Evolutionary conservation across 2,329 filamentous ascomycete genomes (phyloP).

Genomic region (Delphinella strobiligena): DNA sequence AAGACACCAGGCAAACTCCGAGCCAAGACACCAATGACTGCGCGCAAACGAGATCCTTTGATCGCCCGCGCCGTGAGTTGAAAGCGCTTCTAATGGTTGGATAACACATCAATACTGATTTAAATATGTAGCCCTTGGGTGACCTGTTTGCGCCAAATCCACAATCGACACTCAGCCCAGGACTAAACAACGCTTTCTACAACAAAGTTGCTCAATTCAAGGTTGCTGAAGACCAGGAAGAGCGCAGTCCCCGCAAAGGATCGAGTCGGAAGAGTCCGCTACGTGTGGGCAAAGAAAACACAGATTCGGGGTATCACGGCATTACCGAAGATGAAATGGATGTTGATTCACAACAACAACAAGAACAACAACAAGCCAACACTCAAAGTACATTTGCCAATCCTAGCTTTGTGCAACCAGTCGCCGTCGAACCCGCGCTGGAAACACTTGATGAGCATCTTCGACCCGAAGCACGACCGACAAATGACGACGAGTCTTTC

Average conservation of each 20-base stretch:
- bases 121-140: slow-evolving; percentile 32
- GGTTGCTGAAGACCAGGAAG: slow-evolving; percentile 43
- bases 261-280: slow-evolving; percentile 21
- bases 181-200: slow-evolving; percentile 36
- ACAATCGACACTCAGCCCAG: slow-evolving; percentile 17
- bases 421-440: neutral
- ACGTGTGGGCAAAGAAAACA: slow-evolving; percentile 23
- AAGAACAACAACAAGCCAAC: slow-evolving; percentile 6
- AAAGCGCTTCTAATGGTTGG: too few relatives aligned
- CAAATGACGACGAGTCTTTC: slow-evolving; percentile 27
- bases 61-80: slow-evolving; percentile 53
- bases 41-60: slow-evolving; percentile 45
- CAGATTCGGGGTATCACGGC: slow-evolving; percentile 62
- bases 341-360: slow-evolving; percentile 13
- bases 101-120: slow-evolving; percentile 46
- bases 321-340: slow-evolving; percentile 46
- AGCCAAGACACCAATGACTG: slow-evolving; percentile 66
- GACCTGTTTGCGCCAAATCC: slow-evolving; percentile 35
- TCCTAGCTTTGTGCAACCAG: neutral
- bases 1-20: slow-evolving; percentile 80
- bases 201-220: slow-evolving; percentile 47
- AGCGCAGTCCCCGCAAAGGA: slow-evolving; percentile 11
- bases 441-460: slow-evolving; percentile 7
- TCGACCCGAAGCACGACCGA: slow-evolving; percentile 2
- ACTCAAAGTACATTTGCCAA: neutral